These are phyloP conservation scores for Sugiyamaella qingdaonensis DNA, from an alignment of 805 yeast genomes.

Conservation along the genomic window DNA sequence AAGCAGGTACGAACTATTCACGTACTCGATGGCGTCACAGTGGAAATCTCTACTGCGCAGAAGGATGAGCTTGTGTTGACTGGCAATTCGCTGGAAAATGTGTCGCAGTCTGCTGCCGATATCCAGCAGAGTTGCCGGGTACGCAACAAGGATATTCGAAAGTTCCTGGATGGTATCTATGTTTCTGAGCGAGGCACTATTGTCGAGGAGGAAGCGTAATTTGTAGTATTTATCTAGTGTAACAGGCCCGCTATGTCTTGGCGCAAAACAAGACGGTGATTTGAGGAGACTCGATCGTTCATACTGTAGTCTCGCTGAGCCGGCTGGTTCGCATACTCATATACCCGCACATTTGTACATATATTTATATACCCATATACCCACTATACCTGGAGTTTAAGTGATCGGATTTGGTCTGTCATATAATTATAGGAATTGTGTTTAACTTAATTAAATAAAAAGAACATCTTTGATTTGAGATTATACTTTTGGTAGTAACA, in stretches of 20 bases:
- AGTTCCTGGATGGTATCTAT: conserved; percentile 99
- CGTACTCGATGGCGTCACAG: conserved; percentile 83
- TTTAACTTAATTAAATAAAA: no score
- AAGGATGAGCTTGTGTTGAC: conserved; percentile 90
- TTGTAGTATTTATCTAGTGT: conserved; percentile 9
- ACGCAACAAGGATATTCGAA: conserved; percentile 99
- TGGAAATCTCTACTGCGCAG: conserved; percentile 73
- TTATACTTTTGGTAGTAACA: no score
- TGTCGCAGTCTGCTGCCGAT: conserved; percentile 97
- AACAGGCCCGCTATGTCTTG: conserved; percentile 21
- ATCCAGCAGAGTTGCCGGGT: conserved; percentile 97
- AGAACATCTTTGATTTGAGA: no score
- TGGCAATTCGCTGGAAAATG: conserved; percentile 96
- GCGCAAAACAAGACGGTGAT: conserved; percentile 20
- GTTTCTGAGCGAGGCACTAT: conserved; percentile 93
- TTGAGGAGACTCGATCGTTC: conserved; percentile 11
- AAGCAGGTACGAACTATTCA: conserved; percentile 88
- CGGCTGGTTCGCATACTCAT: background rate
- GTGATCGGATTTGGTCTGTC: no score
- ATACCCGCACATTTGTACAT: no score
- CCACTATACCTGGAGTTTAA: background rate
- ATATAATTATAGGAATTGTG: background rate
- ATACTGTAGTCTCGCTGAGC: no score
- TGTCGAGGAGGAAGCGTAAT: conserved; percentile 49
- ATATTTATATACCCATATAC: no score